phyloP scores from a whole-genome alignment of 2,329 filamentous ascomycete species.

The Xylaria polymorpha region DNA sequence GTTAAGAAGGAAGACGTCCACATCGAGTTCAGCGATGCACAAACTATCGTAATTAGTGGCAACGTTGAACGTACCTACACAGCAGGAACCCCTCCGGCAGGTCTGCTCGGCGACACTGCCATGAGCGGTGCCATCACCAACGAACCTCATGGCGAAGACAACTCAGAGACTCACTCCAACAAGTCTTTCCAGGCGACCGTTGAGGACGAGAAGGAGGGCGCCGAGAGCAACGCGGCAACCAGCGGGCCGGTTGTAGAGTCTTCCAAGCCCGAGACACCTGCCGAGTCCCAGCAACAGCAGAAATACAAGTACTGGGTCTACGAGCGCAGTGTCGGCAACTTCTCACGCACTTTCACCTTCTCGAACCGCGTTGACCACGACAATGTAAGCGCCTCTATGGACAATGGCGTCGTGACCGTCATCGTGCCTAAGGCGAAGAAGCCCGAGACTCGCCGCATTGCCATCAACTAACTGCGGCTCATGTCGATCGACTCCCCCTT shows the following conservation, averaged over 20 bases:
- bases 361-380: slow-evolving; percentile 72
- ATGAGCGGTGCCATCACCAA: slow-evolving; percentile 57
- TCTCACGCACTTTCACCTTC: slow-evolving; percentile 76
- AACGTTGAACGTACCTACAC: slow-evolving; percentile 73
- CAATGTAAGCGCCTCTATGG: slow-evolving; percentile 69
- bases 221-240: slow-evolving; percentile 43
- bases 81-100: slow-evolving; percentile 63
- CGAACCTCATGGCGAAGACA: slow-evolving; percentile 41
- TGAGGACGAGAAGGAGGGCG: slow-evolving; percentile 65
- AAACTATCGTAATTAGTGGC: slow-evolving; percentile 78
- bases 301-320: slow-evolving; percentile 75
- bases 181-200: slow-evolving; percentile 70
- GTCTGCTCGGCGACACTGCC: slow-evolving; percentile 57
- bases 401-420: slow-evolving; percentile 73
- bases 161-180: slow-evolving; percentile 46
- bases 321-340: slow-evolving; percentile 74
- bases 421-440: slow-evolving; percentile 74
- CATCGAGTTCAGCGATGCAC: slow-evolving; percentile 82
- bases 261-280: slow-evolving; percentile 46
- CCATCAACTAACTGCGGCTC: slow-evolving; percentile 58
- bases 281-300: slow-evolving; percentile 45
- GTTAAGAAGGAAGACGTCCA: slow-evolving; percentile 77
- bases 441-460: slow-evolving; percentile 66
- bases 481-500: background rate
- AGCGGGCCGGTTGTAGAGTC: slow-evolving; percentile 50